Evolutionary conservation across 805 yeast genomes (phyloP), one percentile per base, ranked within the genome.

Genomic region (Barnettozyma botsteinii): DNA sequence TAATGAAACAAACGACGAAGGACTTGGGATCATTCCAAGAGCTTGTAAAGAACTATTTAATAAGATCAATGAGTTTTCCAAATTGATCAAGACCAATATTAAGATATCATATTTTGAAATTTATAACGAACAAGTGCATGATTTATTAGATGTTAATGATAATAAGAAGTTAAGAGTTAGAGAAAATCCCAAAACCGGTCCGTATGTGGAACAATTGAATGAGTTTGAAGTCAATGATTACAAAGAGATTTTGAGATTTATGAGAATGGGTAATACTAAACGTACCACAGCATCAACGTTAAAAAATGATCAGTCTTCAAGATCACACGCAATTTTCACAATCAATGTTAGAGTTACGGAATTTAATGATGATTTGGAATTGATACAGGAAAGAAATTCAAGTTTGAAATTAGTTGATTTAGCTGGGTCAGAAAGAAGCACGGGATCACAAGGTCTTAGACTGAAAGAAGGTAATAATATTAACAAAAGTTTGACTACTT

Each of bases 271-370:
- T 0, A 74, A 74, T 43, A 50, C 47, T 12, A 62, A 66, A 45
- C 65, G 95, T 39, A 75, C 83, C 2, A 80, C 86, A 0, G 94
- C 89, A 0, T 60, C 83, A 3, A 85, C 95, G 0, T 69, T 72
- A 33, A 75, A 81, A 81, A 85, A 85, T 59, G 79, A 77, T 35
- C 65, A 69, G 17, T 81, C 89, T 28, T 81, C 89, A 1, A 66
- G 95, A 46, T 83, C 93, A 1, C 95, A 85, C 55, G 91, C 95
- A 0, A 83, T 85, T 1, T 71, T 85, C 42, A 79, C 86, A 0
- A 56, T 85, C 15, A 62, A 67, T 4, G 64, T 85, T 35, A 69
- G 73, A 42, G 91, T 83, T 50, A 79, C 78, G 15, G 78, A 73
- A 46, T 56, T 53, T 32, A 61, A 46, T 34, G 49, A 38, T 43